phyloP scores from a whole-genome alignment of 2,329 filamentous ascomycete species.

The Aquanectria penicillioides region DNA sequence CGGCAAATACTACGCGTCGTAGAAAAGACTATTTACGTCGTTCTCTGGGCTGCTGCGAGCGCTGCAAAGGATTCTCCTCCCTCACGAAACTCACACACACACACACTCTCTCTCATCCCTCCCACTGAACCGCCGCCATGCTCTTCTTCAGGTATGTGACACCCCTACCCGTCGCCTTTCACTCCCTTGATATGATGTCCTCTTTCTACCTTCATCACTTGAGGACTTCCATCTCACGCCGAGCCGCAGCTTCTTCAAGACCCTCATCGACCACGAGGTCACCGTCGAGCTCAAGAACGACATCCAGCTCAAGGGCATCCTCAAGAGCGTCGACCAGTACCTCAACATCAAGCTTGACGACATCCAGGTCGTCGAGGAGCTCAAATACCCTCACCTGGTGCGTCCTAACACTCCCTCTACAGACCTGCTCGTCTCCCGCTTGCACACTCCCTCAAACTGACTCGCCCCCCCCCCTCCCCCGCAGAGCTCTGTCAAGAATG shows the following conservation, averaged over 20 bases:
- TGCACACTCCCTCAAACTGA: neutral
- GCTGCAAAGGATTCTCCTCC: too few relatives aligned
- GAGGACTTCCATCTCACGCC: neutral
- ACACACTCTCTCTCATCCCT: slow-evolving; percentile 1
- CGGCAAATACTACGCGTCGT: neutral
- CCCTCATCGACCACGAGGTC: slow-evolving; percentile 95
- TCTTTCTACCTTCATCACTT: neutral
- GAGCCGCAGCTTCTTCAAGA: slow-evolving; percentile 89
- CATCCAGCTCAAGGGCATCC: slow-evolving; percentile 92
- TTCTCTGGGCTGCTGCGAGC: too few relatives aligned
- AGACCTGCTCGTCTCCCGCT: neutral
- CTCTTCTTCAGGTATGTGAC: slow-evolving; percentile 56
- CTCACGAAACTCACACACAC: neutral
- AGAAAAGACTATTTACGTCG: too few relatives aligned
- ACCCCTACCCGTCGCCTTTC: neutral
- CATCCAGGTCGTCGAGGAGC: slow-evolving; percentile 89
- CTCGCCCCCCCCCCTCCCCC: neutral
- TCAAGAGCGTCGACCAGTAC: slow-evolving; percentile 99
- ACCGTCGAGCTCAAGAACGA: slow-evolving; percentile 99
- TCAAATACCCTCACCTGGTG: slow-evolving; percentile 95
- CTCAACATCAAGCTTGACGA: slow-evolving; percentile 99
- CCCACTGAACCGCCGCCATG: slow-evolving; percentile 45
- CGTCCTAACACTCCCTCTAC: slow-evolving; percentile 37
- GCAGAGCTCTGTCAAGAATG: slow-evolving; percentile 85
- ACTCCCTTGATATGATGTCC: neutral